Evolutionary conservation across 2,329 filamentous ascomycete genomes (phyloP).

Genomic region (Colletotrichum godetiae): DNA sequence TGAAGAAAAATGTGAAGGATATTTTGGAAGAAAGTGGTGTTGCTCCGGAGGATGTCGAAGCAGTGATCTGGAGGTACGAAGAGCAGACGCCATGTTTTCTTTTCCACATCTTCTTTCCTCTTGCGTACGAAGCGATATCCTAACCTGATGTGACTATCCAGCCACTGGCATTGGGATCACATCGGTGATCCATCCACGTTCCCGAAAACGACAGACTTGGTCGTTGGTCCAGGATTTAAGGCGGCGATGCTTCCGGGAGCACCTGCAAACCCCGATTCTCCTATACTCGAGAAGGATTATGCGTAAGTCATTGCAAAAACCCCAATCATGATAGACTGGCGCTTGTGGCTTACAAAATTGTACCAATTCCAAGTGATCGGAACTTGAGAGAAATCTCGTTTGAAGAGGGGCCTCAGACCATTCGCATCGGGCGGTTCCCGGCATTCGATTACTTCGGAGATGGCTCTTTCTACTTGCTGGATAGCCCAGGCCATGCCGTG

Average conservation of each 20-base stretch:
- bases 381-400: constrained; percentile 44
- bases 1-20: neutral
- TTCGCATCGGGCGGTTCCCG: constrained; percentile 49
- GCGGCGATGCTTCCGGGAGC: neutral
- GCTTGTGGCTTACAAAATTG: neutral
- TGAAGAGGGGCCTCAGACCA: constrained; percentile 30
- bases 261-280: neutral
- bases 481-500: constrained; percentile 52
- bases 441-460: constrained; percentile 56
- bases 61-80: neutral
- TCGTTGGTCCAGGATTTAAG: neutral
- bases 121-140: neutral
- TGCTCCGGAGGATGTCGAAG: neutral
- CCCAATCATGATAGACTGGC: neutral
- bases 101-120: neutral
- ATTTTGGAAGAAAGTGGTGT: neutral
- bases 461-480: constrained; percentile 54
- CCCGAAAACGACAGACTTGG: neutral
- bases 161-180: neutral
- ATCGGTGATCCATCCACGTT: neutral
- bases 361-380: constrained; percentile 22
- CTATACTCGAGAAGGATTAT: neutral
- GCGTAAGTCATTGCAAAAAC: neutral
- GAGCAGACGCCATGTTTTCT: neutral
- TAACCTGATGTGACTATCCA: neutral